Evolutionary conservation across 1,284 basidiomycete genomes (phyloP).

Genomic region (Cerrena zonata): DNA sequence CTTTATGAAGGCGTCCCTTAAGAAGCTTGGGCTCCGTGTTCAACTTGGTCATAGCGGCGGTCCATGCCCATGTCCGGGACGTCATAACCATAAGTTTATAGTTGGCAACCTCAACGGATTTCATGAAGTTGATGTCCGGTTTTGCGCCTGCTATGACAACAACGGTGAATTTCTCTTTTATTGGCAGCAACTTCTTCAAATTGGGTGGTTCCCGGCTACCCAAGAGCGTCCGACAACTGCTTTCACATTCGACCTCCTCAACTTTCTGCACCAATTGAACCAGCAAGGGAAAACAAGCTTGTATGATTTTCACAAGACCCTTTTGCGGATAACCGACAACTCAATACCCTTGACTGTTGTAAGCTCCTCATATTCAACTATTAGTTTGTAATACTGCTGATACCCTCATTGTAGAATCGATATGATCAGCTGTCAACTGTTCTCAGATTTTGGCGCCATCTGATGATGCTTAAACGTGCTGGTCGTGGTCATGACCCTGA

Average conservation of each 20-base stretch:
- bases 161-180: not conserved
- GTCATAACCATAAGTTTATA: conserved; percentile 7
- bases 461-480: conserved; percentile 8
- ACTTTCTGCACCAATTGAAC: too few species aligned
- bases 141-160: conserved; percentile 14
- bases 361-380: conserved; percentile 9
- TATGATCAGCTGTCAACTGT: not conserved
- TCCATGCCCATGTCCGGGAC: conserved; percentile 10
- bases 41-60: conserved; percentile 20
- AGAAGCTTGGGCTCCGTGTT: conserved; percentile 11
- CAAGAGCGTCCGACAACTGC: conserved; percentile 19
- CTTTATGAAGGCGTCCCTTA: not conserved
- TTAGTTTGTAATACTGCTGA: not conserved
- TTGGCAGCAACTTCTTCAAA: conserved; percentile 20
- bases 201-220: conserved; percentile 27
- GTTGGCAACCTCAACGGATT: conserved; percentile 22
- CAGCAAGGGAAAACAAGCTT: conserved; percentile 11
- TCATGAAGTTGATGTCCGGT: conserved; percentile 12
- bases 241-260: conserved; percentile 25
- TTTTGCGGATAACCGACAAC: conserved; percentile 20
- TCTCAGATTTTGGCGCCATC: conserved; percentile 6
- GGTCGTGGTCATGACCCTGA: conserved; percentile 8
- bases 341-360: not conserved
- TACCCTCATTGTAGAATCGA: not conserved
- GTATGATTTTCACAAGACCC: conserved; percentile 18